Evolutionary conservation across 306 rosid genomes (phyloP).

Genomic region (Cicer judaicum): DNA sequence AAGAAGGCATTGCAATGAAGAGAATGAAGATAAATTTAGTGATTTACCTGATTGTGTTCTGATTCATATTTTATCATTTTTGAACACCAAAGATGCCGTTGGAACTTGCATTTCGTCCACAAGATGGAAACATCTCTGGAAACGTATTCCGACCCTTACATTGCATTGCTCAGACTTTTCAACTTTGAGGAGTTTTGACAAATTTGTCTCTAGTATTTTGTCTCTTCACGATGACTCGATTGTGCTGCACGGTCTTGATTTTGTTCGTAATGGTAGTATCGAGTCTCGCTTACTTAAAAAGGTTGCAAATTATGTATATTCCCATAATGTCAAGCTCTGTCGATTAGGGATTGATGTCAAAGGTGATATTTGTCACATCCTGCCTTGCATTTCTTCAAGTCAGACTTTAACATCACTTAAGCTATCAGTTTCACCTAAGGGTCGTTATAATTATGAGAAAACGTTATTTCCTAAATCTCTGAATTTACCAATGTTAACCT

Average conservation of each 20-base stretch:
- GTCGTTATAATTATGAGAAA: neutral
- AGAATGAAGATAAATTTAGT: conserved; percentile 10
- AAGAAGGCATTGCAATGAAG: neutral
- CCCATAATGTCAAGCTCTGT: neutral
- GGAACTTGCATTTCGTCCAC: conserved; percentile 24
- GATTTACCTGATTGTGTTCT: conserved; percentile 33
- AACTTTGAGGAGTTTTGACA: neutral
- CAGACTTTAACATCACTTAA: conserved; percentile 29
- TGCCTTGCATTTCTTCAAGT: conserved; percentile 1
- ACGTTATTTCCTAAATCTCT: conserved; percentile 9
- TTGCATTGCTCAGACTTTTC: neutral
- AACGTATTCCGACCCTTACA: conserved; percentile 2
- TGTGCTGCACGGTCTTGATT: conserved; percentile 4
- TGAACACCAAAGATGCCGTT: conserved; percentile 11
- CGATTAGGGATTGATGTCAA: neutral
- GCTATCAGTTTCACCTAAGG: conserved; percentile 9
- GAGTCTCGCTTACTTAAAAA: conserved; percentile 5
- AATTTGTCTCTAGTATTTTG: conserved; percentile 19
- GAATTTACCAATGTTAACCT: neutral
- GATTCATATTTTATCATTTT: conserved; percentile 28
- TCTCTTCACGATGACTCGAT: neutral
- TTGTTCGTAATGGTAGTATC: neutral
- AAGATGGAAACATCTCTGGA: conserved; percentile 35
- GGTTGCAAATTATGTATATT: neutral
- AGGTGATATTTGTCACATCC: conserved; percentile 9